A percentile compares a stretch with the other conserved stretches of the same genome.
phyloP scores from a whole-genome alignment of 306 rosid genomes.

The Quercus agrifolia region DNA sequence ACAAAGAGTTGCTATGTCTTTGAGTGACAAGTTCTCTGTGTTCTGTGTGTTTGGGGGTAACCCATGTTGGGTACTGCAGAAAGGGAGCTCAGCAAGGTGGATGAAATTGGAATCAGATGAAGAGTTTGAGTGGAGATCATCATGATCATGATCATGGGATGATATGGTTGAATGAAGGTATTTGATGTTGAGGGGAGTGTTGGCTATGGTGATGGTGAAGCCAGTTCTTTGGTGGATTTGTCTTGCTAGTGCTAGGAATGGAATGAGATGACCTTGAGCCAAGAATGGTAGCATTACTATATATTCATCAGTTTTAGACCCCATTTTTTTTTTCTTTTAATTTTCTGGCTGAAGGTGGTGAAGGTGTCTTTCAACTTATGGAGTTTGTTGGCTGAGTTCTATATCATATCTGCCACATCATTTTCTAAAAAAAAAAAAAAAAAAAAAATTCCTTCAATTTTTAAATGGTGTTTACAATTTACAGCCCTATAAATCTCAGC shows the following conservation, averaged over 20 bases:
- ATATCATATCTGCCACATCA: too few species aligned
- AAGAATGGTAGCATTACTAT: conserved; percentile 69
- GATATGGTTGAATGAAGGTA: conserved; percentile 38
- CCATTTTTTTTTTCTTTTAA: neutral
- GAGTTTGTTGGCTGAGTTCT: neutral
- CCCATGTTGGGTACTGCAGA: conserved; percentile 34
- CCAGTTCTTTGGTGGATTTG: conserved; percentile 37
- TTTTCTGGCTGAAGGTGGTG: neutral
- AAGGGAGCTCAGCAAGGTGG: conserved; percentile 44
- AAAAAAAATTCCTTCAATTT: too few species aligned
- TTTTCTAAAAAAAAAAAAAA: too few species aligned
- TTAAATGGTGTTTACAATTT: too few species aligned
- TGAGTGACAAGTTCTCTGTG: conserved; percentile 46
- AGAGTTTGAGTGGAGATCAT: neutral
- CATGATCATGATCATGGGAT: too few species aligned
- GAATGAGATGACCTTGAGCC: conserved; percentile 81
- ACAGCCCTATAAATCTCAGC: too few species aligned
- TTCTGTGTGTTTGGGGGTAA: conserved; percentile 55
- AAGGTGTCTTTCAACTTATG: neutral
- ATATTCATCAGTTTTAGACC: conserved; percentile 7
- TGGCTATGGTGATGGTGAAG: conserved; percentile 56
- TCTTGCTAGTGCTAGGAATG: conserved; percentile 58
- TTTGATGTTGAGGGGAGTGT: conserved; percentile 61
- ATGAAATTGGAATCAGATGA: conserved; percentile 17
- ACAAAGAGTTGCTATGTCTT: conserved; percentile 6